Evolutionary conservation across 306 rosid species (phyloP), one percentile per base, ranked within the genome.

Genomic region (Cucumis cinereus): DNA sequence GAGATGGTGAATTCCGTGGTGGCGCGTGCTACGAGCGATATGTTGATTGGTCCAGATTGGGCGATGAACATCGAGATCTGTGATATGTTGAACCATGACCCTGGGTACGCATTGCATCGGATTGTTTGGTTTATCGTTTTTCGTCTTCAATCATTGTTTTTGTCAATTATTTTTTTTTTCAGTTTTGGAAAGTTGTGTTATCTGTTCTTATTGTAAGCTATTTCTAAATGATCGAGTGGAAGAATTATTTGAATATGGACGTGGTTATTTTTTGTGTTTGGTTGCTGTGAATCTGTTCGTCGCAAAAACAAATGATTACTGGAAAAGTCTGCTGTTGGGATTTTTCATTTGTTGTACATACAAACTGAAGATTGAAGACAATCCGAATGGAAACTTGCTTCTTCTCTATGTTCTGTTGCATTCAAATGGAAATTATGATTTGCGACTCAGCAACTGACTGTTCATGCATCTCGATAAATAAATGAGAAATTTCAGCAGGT

Each of bases 21-120:
- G 78, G 99, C 88, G 61, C 93, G 98, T 79, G 99, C 98, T 80
- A 89, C 98, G 63, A 92, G 88, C 88, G 95, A 88, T 85, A 81
- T 88, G 96, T 95, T 95, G 68, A 84, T 95, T 73, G 99, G 99
- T 74, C 99, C 99, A 80, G 99, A 95, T 81, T 95, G 99, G 99
- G 98, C 98, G 61, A 88, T 88, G 98, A 95, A 95, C 85, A 79
- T 95, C 78, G 99, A 95, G 92, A 95, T 95, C 91, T 95, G 99
- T 80, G 98, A 95, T 81, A 82, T 89, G 76, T 90, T 93, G 81
- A 95, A 90, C 75, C 93, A 88, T 14, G 97, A 90, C 73, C 97
- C 92, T 74, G 93, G 88, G 98, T 95, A 87, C 28, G 92, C 73
- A n/a, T 71, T 52, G 64, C 83, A 40, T 30, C 43, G 15, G 76